Base-by-base conservation (phyloP, 306 rosid genomes). In the Prinsepia uniflora region DNA sequence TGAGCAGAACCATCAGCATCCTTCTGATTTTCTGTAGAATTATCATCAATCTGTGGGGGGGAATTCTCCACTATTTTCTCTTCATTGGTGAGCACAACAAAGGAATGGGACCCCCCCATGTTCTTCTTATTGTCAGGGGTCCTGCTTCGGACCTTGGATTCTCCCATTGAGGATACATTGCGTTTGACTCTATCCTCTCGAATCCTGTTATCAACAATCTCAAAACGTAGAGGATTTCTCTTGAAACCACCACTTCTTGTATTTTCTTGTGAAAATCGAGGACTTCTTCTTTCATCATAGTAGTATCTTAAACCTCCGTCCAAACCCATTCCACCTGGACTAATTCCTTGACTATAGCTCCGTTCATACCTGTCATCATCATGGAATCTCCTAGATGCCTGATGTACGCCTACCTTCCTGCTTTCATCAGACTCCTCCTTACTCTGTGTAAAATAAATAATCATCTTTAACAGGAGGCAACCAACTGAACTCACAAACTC, bases 131-230 rank as follows among this genome's bases (percentile, higher is more conserved):
- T 70, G 9, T 79, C 78, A 47, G 81, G 43, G 62, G 80, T 41
- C 79, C 59, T 70, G 50, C 63, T 77, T 59, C 14, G 75, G 40
- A 74, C 30, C 86, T 74, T 85, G 71, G 80, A 70, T 68, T 81
- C 91, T 69, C 80, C 68, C 60, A 24, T 81, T 45, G 84, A 22
- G 43, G 72, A 56, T 68, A 84, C 81, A 17, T 78, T 76, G 65
- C 42, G 76, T 79, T 68, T 85, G 44, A 6, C 48, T 8, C 79
- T 84, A 4, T 83, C 84, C 6, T 85, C 96, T 71, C 86, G 72
- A 74, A 89, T 74, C 79, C 97, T 83, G 73, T 94, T 85, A 80
- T 94, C 99, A 59, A 94, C 97, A 74, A 94, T 77, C 83, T 89
- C 99, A 65, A 94, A 75, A 56, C 79, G 75, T 30, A 81, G 71